Conservation (phyloP, 2,329 filamentous ascomycete species). For the Botryotinia convoluta region DNA sequence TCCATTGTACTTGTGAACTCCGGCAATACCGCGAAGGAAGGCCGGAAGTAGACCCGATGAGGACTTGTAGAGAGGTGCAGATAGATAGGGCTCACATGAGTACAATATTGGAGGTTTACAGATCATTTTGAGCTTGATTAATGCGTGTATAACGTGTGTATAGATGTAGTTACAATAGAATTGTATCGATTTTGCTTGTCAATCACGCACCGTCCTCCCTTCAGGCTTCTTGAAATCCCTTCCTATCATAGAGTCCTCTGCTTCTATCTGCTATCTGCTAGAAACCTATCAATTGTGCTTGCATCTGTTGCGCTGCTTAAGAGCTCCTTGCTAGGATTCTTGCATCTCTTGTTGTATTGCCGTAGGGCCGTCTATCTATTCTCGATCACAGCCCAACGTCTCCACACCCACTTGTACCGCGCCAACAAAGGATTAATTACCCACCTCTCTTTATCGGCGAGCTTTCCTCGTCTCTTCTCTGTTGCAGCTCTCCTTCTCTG, state of each 20-base stretch:
- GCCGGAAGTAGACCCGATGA: background rate
- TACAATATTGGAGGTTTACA: background rate
- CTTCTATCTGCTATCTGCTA: background rate
- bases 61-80: background rate
- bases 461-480: background rate
- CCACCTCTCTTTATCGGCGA: background rate
- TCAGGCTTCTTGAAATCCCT: background rate
- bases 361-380: background rate
- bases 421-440: background rate
- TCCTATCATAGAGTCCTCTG: background rate
- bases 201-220: background rate
- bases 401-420: background rate
- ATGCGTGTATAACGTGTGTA: background rate
- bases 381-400: background rate
- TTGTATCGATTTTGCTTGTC: background rate
- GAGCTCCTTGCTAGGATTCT: background rate
- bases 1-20: background rate
- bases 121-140: background rate
- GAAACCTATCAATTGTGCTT: background rate
- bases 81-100: background rate
- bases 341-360: background rate
- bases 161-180: background rate
- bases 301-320: background rate
- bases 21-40: background rate
- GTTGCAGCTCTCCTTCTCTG: background rate